These are phyloP conservation scores for Annona cherimola DNA, from an alignment of 164 flowering plant species.

Conservation along the genomic window DNA sequence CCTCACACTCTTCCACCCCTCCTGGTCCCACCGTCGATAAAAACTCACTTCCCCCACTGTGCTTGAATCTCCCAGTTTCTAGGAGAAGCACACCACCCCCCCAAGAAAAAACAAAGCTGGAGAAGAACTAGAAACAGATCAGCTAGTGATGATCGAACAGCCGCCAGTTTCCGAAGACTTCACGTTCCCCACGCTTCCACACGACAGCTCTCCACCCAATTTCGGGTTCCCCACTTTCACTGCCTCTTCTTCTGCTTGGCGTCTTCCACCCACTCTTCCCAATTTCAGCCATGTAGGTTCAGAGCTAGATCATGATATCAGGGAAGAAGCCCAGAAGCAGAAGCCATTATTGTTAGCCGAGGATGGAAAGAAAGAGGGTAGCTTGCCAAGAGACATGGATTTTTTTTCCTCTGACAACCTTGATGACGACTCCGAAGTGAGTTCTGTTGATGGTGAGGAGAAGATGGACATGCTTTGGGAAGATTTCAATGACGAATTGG, in stretches of 20 bases:
- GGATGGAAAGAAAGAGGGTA: neutral
- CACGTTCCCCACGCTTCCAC: slow-evolving; percentile 38
- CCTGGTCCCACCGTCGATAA: neutral
- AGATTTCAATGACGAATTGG: slow-evolving; percentile 49
- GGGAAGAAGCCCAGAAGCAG: neutral
- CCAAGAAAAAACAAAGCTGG: too few relatives aligned
- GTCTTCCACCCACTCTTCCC: slow-evolving; percentile 17
- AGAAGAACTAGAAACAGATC: neutral
- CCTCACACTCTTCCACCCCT: slow-evolving; percentile 2
- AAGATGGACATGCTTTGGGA: slow-evolving; percentile 76
- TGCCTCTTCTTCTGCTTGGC: slow-evolving; percentile 36
- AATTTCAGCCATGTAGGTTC: slow-evolving; percentile 1
- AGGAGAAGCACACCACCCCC: neutral
- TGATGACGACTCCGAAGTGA: neutral
- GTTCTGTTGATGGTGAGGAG: slow-evolving; percentile 29
- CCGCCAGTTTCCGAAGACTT: slow-evolving; percentile 37
- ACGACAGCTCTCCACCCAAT: slow-evolving; percentile 5
- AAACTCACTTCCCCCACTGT: slow-evolving; percentile 1
- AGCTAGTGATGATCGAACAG: neutral
- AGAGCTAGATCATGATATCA: neutral
- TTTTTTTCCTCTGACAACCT: neutral
- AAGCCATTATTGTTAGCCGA: slow-evolving; percentile 22
- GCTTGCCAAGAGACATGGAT: neutral
- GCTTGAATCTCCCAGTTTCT: slow-evolving; percentile 1
- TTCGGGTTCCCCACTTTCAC: slow-evolving; percentile 21